Conservation (phyloP, 805 yeast genomes). For the Cyberlindnera nakhonratchasimensis region DNA sequence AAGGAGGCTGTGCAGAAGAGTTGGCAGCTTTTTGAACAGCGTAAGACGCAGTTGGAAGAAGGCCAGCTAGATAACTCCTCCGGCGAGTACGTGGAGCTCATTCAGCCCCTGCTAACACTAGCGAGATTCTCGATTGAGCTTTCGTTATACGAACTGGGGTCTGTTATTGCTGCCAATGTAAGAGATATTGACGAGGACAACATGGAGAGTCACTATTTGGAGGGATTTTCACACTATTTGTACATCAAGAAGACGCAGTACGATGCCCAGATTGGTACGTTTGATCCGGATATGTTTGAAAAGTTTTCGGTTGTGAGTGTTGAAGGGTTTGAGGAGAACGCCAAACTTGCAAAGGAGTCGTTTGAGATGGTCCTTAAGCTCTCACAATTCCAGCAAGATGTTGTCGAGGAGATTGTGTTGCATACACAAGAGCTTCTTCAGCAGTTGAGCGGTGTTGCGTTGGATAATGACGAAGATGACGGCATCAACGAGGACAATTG, state of each 20-base stretch:
- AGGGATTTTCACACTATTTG: slow-evolving; percentile 69
- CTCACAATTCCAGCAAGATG: slow-evolving; percentile 37
- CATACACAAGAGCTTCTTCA: slow-evolving; percentile 50
- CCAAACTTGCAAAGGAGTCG: slow-evolving; percentile 12
- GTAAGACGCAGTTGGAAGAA: slow-evolving; percentile 46
- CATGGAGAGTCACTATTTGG: slow-evolving; percentile 77
- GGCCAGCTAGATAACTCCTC: slow-evolving; percentile 42
- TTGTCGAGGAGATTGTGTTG: slow-evolving; percentile 55
- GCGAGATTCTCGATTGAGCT: slow-evolving; percentile 76
- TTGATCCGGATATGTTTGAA: slow-evolving; percentile 27
- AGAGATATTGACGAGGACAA: slow-evolving; percentile 83
- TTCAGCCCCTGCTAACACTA: slow-evolving; percentile 71
- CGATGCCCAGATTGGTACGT: slow-evolving; percentile 12
- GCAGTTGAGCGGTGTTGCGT: slow-evolving; percentile 59
- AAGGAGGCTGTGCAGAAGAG: slow-evolving; percentile 58
- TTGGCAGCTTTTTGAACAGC: slow-evolving; percentile 64
- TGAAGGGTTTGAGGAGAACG: slow-evolving; percentile 18
- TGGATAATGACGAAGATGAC: slow-evolving; percentile 39
- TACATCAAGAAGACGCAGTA: slow-evolving; percentile 36
- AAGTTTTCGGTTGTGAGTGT: slow-evolving; percentile 14
- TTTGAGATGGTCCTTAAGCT: slow-evolving; percentile 18
- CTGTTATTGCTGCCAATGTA: slow-evolving; percentile 58
- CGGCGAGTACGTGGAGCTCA: slow-evolving; percentile 57
- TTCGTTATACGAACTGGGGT: slow-evolving; percentile 63
- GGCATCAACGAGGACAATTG: slow-evolving; percentile 39